phyloP scores from a whole-genome alignment of 2,329 filamentous ascomycete genomes.

The Ascochyta rabiei region DNA sequence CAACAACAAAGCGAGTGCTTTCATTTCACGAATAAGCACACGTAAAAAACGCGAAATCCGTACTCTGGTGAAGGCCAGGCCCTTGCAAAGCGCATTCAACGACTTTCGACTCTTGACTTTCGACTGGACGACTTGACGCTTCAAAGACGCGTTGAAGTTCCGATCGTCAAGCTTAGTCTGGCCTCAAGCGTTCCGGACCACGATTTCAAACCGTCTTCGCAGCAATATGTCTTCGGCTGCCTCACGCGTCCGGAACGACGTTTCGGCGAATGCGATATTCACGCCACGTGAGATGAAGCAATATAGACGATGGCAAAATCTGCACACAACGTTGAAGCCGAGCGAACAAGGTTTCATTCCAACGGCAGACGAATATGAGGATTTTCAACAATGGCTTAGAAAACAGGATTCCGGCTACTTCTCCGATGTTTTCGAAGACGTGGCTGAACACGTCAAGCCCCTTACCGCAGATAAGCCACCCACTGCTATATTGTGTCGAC shows the following conservation, averaged over 20 bases:
- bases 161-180: not conserved
- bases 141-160: not conserved
- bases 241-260: conserved; percentile 12
- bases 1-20: not conserved
- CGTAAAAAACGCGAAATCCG: not conserved
- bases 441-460: conserved; percentile 26
- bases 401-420: conserved; percentile 41
- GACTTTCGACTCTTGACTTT: not conserved
- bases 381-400: conserved; percentile 39
- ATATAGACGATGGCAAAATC: conserved; percentile 36
- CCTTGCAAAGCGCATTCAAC: not conserved
- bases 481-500: conserved; percentile 28
- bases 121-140: not conserved
- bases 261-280: conserved; percentile 35
- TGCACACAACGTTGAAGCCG: conserved; percentile 27
- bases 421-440: conserved; percentile 37
- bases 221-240: conserved; percentile 7
- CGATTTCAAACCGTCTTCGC: not conserved
- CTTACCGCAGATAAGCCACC: conserved; percentile 10
- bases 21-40: conserved; percentile 7
- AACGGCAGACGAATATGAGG: conserved; percentile 35
- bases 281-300: conserved; percentile 34
- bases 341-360: conserved; percentile 30
- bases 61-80: not conserved
- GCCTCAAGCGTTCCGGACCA: conserved; percentile 1